Percentiles rank a stretch among this genome's conserved stretches.
Conservation (phyloP, 805 yeast genomes). For the Tetrapisispora namnaoensis region DNA sequence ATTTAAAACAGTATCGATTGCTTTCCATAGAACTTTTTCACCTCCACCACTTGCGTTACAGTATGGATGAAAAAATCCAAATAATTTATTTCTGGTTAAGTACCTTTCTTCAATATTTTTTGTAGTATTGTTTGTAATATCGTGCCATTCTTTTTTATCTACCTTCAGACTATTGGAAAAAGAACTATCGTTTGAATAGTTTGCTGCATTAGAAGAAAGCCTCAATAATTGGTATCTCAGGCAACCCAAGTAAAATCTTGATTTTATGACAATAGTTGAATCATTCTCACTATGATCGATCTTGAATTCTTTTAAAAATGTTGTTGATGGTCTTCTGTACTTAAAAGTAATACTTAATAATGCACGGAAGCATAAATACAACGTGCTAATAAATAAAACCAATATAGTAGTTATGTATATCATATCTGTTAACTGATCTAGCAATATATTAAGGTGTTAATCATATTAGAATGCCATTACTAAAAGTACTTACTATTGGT, state of each 20-base stretch:
- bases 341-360: neutral
- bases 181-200: neutral
- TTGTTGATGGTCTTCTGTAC: neutral
- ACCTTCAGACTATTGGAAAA: neutral
- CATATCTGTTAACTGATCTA: neutral
- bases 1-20: conserved; percentile 59
- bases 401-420: conserved; percentile 1
- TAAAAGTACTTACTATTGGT: too few relatives aligned
- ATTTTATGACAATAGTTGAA: neutral
- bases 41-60: conserved; percentile 99
- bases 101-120: neutral
- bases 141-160: neutral
- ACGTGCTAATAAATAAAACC: neutral
- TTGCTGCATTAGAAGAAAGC: neutral
- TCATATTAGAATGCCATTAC: neutral
- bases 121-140: neutral
- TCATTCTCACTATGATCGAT: neutral
- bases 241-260: neutral
- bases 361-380: neutral
- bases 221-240: neutral
- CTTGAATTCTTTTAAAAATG: neutral
- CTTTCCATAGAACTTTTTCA: conserved; percentile 93
- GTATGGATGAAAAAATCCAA: conserved; percentile 91
- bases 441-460: neutral
- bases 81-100: conserved; percentile 30